A percentile compares a stretch with the other conserved stretches of the same genome.
Evolutionary conservation across 225 moss, liverwort and hornwort species (phyloP).

Genomic region (Marchantia paleacea): DNA sequence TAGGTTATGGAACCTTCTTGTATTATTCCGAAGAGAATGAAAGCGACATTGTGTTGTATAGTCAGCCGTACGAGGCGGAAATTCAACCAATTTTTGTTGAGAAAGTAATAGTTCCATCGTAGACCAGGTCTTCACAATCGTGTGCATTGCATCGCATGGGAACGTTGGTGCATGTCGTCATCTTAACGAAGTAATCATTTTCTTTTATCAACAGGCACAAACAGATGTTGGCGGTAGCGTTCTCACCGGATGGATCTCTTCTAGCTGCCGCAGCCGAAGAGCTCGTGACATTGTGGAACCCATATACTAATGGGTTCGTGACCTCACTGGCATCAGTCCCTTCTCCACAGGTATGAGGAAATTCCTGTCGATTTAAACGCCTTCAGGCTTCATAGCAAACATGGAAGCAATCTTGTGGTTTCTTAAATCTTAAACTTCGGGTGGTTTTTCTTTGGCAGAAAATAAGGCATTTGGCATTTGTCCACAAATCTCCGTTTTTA

Average conservation of each 20-base stretch:
- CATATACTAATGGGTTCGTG: conserved; percentile 67
- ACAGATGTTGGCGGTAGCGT: conserved; percentile 58
- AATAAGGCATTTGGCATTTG: conserved; percentile 60
- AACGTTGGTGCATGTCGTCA: no score
- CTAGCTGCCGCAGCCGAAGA: conserved; percentile 75
- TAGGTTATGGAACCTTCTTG: no score
- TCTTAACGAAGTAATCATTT: neutral
- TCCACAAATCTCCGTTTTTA: conserved; percentile 64
- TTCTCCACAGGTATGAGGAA: conserved; percentile 35
- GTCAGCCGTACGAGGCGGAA: no score
- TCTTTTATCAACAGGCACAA: conserved; percentile 42
- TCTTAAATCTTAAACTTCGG: neutral
- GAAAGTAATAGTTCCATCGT: no score
- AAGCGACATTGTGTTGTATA: no score
- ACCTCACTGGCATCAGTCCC: conserved; percentile 50
- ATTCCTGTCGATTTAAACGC: neutral
- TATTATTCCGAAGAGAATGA: no score
- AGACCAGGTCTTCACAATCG: no score
- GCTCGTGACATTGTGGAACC: conserved; percentile 85
- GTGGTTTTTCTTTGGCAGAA: conserved; percentile 17
- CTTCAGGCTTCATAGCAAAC: neutral
- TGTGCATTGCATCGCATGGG: no score
- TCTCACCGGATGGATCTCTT: conserved; percentile 79
- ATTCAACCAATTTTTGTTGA: no score
- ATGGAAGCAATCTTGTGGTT: neutral